Evolutionary conservation across 2,329 filamentous ascomycete genomes (phyloP).

Genomic region (Talaromyces piceae): DNA sequence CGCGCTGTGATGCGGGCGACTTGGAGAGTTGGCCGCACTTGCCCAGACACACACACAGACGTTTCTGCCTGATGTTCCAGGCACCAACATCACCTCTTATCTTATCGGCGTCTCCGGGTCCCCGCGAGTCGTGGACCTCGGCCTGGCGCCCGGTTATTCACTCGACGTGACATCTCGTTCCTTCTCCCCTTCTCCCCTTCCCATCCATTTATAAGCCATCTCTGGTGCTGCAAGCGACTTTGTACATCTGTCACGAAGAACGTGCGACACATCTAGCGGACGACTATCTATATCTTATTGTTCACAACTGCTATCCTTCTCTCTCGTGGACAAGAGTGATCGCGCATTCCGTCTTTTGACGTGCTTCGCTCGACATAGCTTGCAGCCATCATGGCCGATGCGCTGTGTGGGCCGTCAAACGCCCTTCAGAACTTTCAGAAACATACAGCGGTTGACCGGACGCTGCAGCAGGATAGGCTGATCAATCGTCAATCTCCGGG

Average conservation of each 20-base stretch:
- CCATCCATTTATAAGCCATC: background rate
- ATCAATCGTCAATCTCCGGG: constrained; percentile 46
- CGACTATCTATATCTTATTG: background rate
- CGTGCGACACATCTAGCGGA: background rate
- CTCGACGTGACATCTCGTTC: background rate
- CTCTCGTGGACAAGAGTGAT: background rate
- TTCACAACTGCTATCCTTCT: background rate
- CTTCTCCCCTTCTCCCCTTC: background rate
- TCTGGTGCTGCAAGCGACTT: background rate
- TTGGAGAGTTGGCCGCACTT: constrained; percentile 12
- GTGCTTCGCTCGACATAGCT: background rate
- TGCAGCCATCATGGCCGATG: constrained; percentile 52
- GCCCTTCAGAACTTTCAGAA: constrained; percentile 66
- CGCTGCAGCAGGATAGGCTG: constrained; percentile 65
- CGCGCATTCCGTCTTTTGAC: background rate
- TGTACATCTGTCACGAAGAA: background rate
- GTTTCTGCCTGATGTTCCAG: background rate
- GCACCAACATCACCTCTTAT: constrained; percentile 4
- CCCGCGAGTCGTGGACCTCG: background rate
- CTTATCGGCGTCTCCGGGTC: constrained; percentile 6
- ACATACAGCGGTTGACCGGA: constrained; percentile 60
- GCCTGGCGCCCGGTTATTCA: background rate
- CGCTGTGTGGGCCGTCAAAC: constrained; percentile 68
- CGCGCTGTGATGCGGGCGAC: constrained; percentile 8
- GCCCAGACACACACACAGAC: constrained; percentile 2